Conservation (phyloP, 495 filamentous ascomycete species). For the Platismatia glauca region DNA sequence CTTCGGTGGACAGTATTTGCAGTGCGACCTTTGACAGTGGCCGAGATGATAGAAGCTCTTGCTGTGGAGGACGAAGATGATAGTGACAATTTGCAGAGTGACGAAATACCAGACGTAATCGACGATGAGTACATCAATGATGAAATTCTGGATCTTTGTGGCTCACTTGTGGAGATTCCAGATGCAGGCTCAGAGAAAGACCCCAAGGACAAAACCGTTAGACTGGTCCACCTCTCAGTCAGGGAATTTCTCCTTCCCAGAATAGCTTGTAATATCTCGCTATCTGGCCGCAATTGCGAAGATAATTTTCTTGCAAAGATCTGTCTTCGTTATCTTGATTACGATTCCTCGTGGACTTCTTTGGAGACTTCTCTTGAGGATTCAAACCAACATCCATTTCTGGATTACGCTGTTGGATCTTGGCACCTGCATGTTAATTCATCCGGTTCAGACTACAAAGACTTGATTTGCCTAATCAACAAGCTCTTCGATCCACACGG, state of each 20-base stretch:
- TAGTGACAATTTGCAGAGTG: slow-evolving; percentile 2
- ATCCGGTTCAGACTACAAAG: neutral
- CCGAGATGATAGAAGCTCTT: slow-evolving; percentile 27
- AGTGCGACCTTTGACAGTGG: slow-evolving; percentile 22
- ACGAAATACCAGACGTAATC: slow-evolving; percentile 25
- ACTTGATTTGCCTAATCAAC: neutral
- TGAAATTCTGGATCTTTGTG: slow-evolving; percentile 25
- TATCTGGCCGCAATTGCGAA: neutral
- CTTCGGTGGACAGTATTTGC: slow-evolving; percentile 28
- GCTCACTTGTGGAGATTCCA: slow-evolving; percentile 25
- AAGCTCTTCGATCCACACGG: neutral
- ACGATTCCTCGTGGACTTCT: neutral
- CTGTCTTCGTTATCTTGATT: neutral
- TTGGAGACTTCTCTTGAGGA: neutral
- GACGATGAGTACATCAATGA: slow-evolving; percentile 24
- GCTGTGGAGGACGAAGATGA: slow-evolving; percentile 19
- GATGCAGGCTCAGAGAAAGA: neutral
- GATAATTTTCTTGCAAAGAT: neutral
- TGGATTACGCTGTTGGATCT: neutral
- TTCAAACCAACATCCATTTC: neutral
- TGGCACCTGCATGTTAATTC: neutral
- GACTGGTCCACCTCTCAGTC: slow-evolving; percentile 27
- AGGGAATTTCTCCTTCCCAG: slow-evolving; percentile 18
- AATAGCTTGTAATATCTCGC: neutral
- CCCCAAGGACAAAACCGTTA: slow-evolving; percentile 18